Base-by-base conservation (phyloP, 176 grass and related monocot genomes). In the Oropetium thomaeum region DNA sequence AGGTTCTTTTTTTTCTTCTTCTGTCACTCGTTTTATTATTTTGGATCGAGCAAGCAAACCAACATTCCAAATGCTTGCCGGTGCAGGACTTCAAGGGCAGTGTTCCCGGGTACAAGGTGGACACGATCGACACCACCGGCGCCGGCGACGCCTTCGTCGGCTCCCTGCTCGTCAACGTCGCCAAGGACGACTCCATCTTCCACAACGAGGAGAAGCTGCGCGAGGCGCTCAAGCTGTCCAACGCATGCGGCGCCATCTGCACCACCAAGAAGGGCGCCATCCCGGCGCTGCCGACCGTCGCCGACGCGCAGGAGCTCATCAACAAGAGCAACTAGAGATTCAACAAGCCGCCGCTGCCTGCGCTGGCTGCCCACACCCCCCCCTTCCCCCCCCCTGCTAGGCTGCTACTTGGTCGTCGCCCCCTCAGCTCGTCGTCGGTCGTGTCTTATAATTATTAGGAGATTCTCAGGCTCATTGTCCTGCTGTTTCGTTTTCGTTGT, bases 91-190 rank as follows among this genome's bases (percentile, higher is more conserved):
- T 97, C 70, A 97, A 93, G 73, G 94, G 94, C 19, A 82, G 63
- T 5, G 81, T 97, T 4, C 53, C 88, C 0, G 94, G 94, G 1
- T 97, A 74, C 65, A 19, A 82, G 14, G 94, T 97, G 3, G 81
- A 91, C 19, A 91, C 94, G 3, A 41, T 97, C 0, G 94, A 97
- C 58, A 97, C 94, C 43, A 97, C 94, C 1, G 94, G 94, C 3
- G 94, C 94, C 10, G 94, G 94, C 1, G 94, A 97, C 65, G 88
- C 94, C 31, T 97, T 97, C 17, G 94, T 97, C 26, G 94, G 94
- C 13, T 69, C 94, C 2, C 88, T 97, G 28, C 76, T 97, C 22
- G 69, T 90, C 62, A 85, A 87, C 0, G 86, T 97, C 67, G 77
- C 94, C 44, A 91, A 93, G 60, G 90, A 97, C 33, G 81, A 57